Conservation (phyloP, 371 early-diverging fungal genomes). For the Mucor mucedo region DNA sequence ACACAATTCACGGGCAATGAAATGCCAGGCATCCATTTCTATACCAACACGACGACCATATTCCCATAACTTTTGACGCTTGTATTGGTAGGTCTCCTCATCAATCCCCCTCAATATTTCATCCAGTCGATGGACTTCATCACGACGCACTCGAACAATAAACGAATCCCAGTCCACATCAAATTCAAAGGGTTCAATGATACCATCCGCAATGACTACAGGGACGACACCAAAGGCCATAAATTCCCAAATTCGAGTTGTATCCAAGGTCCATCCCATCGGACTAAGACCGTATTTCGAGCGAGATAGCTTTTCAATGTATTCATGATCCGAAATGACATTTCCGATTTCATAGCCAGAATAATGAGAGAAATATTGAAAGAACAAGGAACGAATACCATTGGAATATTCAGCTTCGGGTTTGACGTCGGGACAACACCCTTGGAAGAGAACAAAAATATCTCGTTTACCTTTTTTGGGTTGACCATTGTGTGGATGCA, state of each 20-base stretch:
- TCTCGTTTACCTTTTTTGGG: conserved; percentile 45
- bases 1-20: conserved; percentile 58
- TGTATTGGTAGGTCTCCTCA: conserved; percentile 52
- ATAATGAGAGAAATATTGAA: conserved; percentile 45
- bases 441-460: conserved; percentile 56
- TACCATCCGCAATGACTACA: conserved; percentile 62
- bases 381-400: conserved; percentile 57
- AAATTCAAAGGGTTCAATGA: conserved; percentile 59
- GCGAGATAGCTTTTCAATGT: conserved; percentile 45
- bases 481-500: conserved; percentile 36
- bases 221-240: conserved; percentile 66
- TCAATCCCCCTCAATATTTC: conserved; percentile 52
- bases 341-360: conserved; percentile 54
- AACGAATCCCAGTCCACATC: conserved; percentile 65
- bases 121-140: conserved; percentile 58
- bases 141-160: conserved; percentile 51
- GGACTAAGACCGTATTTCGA: conserved; percentile 61
- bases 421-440: conserved; percentile 47
- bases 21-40: conserved; percentile 62
- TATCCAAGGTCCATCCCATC: conserved; percentile 62
- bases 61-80: conserved; percentile 51
- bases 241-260: conserved; percentile 62
- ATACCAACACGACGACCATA: conserved; percentile 55
- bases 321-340: conserved; percentile 42
- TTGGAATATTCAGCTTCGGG: conserved; percentile 55